Percentiles rank a stretch among this genome's conserved stretches.
phyloP scores from a whole-genome alignment of 2,329 filamentous ascomycete species.

The Trichophyton schoenleinii region DNA sequence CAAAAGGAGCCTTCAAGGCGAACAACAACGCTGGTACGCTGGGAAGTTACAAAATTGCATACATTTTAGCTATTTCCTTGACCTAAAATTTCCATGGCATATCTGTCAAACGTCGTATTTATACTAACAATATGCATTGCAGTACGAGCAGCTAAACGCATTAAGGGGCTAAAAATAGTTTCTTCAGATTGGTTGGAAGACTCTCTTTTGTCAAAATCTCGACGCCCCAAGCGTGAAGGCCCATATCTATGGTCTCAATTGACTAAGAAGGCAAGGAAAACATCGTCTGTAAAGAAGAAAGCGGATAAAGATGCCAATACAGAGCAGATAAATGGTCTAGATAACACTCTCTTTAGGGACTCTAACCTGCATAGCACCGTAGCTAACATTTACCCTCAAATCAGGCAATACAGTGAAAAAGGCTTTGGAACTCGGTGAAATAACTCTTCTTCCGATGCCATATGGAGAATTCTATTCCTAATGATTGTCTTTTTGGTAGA shows the following conservation, averaged over 20 bases:
- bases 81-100: not conserved
- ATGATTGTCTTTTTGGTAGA: slow-evolving; percentile 27
- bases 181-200: slow-evolving; percentile 38
- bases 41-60: not conserved
- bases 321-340: not conserved
- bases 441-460: not conserved
- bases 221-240: slow-evolving; percentile 23
- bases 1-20: slow-evolving; percentile 47
- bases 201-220: slow-evolving; percentile 24
- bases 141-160: slow-evolving; percentile 32
- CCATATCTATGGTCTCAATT: slow-evolving; percentile 21
- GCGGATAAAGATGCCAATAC: not conserved
- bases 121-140: slow-evolving; percentile 11
- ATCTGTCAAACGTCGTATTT: not conserved
- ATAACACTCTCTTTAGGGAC: not conserved
- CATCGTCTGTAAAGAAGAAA: slow-evolving; percentile 3
- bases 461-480: not conserved
- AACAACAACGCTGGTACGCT: slow-evolving; percentile 30
- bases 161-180: slow-evolving; percentile 33
- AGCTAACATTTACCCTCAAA: not conserved
- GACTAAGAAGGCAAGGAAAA: slow-evolving; percentile 28
- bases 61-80: not conserved
- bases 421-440: not conserved
- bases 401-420: not conserved
- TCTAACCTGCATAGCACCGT: not conserved